phyloP scores from a whole-genome alignment of 2,329 filamentous ascomycete genomes.

The Penicillium sp. region DNA sequence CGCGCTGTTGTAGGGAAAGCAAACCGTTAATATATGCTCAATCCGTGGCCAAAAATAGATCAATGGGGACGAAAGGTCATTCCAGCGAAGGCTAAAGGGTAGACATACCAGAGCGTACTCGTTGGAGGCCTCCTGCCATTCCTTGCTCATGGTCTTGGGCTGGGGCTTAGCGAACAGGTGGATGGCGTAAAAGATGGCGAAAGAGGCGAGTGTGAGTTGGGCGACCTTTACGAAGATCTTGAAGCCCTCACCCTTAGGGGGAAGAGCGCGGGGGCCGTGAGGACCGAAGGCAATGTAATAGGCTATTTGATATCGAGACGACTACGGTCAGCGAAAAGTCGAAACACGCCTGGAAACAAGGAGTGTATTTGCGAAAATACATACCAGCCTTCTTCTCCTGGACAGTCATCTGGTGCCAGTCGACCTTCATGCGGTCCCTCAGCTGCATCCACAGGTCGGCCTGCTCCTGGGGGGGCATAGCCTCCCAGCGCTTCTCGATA shows the following conservation, averaged over 20 bases:
- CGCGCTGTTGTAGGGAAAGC: conserved; percentile 59
- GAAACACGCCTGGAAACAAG: conserved; percentile 4
- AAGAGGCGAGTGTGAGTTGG: conserved; percentile 68
- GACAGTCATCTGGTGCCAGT: conserved; percentile 92
- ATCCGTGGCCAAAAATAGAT: conserved; percentile 14
- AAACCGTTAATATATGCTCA: conserved; percentile 26
- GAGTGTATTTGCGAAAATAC: conserved; percentile 38
- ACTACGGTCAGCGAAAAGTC: conserved; percentile 31
- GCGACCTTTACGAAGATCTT: conserved; percentile 77
- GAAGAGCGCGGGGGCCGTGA: conserved; percentile 84
- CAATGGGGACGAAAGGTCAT: background rate
- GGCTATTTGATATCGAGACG: conserved; percentile 60
- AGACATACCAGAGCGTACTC: conserved; percentile 85
- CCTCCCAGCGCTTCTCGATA: conserved; percentile 99
- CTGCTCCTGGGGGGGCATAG: conserved; percentile 97
- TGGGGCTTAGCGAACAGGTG: conserved; percentile 73
- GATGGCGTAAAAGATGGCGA: conserved; percentile 73
- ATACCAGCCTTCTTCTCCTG: conserved; percentile 99
- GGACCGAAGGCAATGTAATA: conserved; percentile 99
- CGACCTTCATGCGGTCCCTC: conserved; percentile 97
- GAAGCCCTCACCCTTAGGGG: conserved; percentile 82
- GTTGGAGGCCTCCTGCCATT: conserved; percentile 95
- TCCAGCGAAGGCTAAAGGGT: background rate
- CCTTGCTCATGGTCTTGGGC: conserved; percentile 90
- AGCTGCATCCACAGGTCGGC: conserved; percentile 98